Base-by-base conservation (phyloP, 345 rosid genomes). In the Abelmoschus esculentus region DNA sequence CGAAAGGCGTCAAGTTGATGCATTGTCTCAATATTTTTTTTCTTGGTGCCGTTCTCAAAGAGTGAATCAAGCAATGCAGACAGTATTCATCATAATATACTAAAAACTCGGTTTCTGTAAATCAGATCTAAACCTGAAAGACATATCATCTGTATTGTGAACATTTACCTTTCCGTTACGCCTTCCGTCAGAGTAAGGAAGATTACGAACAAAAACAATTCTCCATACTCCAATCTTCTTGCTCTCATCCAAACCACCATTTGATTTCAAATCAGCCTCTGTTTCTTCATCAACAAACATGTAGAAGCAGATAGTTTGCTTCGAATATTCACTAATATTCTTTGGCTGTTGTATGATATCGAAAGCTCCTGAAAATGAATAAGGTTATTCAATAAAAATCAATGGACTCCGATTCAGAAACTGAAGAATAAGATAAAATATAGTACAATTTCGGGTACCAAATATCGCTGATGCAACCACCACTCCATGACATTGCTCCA, bases 241-340 rank as follows among this genome's bases (percentile, higher is more conserved):
- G 55, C 44, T 80, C 71, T 66, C 75, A 28, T 83, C 82, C 49
- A 92, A 75, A 67, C 80, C 85, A 67, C 92, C 74, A 55, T 84
- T 80, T 54, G 71, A 80, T 84, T 83, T 90, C 80, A 96, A 82
- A 83, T 86, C 89, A 66, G 79, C 75, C 80, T 92, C 93, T 55
- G 99, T 96, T 80, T 86, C 89, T 83, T 96, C 96, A 83, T 92
- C 99, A 60, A 89, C 95, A 76, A 96, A 96, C 96, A 96, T 87
- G 73, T 80, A 90, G 80, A 96, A 96, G 79, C 98, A 96, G 62
- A 90, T 85, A 34, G 89, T 90, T 73, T 85, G 74, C 79, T 70
- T 89, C 61, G 98, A 80, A 72, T 88, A 80, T 56, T 89, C 89
- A 77, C 98, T 87, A 61, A 92, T 85, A 75, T 90, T 87, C 73